Evolutionary conservation across 495 filamentous ascomycete genomes (phyloP), one percentile per base, ranked within the genome.

Genomic region (Penicillium bovifimosum): DNA sequence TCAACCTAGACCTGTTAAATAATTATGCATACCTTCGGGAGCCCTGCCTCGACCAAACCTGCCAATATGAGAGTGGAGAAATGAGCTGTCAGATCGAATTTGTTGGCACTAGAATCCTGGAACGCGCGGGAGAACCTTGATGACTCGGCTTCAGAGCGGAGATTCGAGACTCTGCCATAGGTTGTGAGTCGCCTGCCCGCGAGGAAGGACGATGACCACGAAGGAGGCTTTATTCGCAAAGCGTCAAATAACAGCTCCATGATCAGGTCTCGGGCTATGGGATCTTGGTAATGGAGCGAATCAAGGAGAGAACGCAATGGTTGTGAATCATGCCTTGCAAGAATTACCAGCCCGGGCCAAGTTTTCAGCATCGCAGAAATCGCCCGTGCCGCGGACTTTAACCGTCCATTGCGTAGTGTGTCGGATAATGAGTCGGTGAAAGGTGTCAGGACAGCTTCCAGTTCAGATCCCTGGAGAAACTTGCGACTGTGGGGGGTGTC

Each of bases 141-240:
- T 10, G 71, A 58, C 16, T 84, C 80, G 2, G 73, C 54, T 51
- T 86, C 82, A 2, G 83, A 72, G 52, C 86, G 88, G n/a, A 97
- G 75, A 58, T 91, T 96, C 8, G 90, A 80, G 29, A 97, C 91
- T 59, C 95, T 80, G 13, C 90, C 91, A 66, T 97, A 97, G 0
- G 90, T 97, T 13, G 93, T 98, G 31, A 97, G 80, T 47, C 95
- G 77, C 56, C 93, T 80, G 6, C 95, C 93, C 33, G 95, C 93
- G 40, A 98, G 79, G 62, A 96, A 98, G 16, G 90, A 95, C 1
- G 90, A 90, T 24, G 92, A 92, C 95, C 95, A 98, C 0, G 90
- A 92, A 6, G 93, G 93, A 17, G 91, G 84, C 61, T 96, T 96
- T 64, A 98, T 96, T 38, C 90, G 84, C 53, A 98, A 77, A 18